Base-by-base conservation (phyloP, 371 early-diverging fungal species). In the Rhizomucor pusillus region DNA sequence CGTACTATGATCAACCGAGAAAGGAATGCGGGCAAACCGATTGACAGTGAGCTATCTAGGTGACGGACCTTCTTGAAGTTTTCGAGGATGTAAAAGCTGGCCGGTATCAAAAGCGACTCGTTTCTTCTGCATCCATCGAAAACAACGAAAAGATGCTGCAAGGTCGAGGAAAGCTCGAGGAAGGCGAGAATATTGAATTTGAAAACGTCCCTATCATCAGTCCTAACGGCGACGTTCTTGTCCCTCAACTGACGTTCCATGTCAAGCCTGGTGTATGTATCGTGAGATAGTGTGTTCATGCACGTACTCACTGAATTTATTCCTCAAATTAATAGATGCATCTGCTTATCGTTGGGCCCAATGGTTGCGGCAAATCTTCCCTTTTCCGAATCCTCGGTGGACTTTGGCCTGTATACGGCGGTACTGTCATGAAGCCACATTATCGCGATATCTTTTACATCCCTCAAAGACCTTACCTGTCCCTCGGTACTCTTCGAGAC, bases 371-470 rank as follows among this genome's bases (percentile, higher is more conserved):
- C 52, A 93, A 96, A 70, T 90, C 91, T 3, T 93, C 93, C 34
- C 73, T 97, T 60, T 97, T 98, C 84, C 91, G 97, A 56, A 96
- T 97, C 56, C 80, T 98, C 13, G 95, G 95, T 59, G 96, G 94
- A 0, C 82, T 98, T 52, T 94, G 94, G 94, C 93, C 93, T 10
- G 88, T 91, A 20, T 90, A 89, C 63, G 91, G 88, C 48, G 97
- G 98, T 49, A 88, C 88, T 0, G 81, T 98, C 43, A 79, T 82
- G 58, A 89, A 89, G 61, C 96, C 96, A 7, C 61, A 75, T 50
- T 82, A 88, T 69, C 74, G 80, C 66, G 86, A 92, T 55, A 91
- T 98, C 59, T 97, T 98, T 62, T 98, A 96, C 71, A 91, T 98
- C 45, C 97, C 99, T 13, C 97, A 97, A 71, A 81, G 94, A 43